Conservation (phyloP, 2,329 filamentous ascomycete species). For the Colletotrichum neosansevieriae region DNA sequence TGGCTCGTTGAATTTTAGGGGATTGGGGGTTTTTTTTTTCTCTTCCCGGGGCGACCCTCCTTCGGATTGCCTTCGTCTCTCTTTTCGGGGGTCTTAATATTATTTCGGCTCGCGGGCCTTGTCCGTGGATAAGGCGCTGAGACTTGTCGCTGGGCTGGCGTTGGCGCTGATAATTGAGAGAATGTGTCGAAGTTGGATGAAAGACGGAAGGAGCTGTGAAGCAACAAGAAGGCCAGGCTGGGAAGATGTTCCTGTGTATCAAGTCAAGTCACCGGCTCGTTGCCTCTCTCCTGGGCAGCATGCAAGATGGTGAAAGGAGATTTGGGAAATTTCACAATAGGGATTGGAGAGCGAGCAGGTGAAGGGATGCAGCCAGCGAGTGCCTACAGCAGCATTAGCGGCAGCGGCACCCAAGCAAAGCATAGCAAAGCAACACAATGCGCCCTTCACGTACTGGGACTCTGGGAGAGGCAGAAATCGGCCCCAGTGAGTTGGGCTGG, state of each 20-base stretch:
- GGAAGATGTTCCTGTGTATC: constrained; percentile 15
- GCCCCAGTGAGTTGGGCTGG: constrained; percentile 6
- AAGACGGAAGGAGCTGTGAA: not conserved
- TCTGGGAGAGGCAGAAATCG: too few species aligned
- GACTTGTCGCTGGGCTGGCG: constrained; percentile 16
- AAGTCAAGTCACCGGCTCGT: constrained; percentile 9
- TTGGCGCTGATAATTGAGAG: constrained; percentile 7
- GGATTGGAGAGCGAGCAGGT: constrained; percentile 14
- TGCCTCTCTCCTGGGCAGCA: constrained; percentile 21
- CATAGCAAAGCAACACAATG: constrained; percentile 33
- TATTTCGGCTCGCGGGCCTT: constrained; percentile 32
- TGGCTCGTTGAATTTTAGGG: constrained; percentile 36
- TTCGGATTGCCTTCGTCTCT: constrained; percentile 30
- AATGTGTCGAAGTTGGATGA: constrained; percentile 15
- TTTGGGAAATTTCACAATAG: constrained; percentile 14
- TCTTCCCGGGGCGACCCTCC: constrained; percentile 18
- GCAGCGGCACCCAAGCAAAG: constrained; percentile 19
- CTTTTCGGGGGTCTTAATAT: constrained; percentile 31
- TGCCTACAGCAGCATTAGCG: constrained; percentile 14
- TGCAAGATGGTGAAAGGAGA: constrained; percentile 27
- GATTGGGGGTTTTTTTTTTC: constrained; percentile 22
- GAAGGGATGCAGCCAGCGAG: constrained; percentile 11
- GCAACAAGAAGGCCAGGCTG: constrained; percentile 7
- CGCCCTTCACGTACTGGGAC: not conserved
- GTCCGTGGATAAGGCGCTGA: constrained; percentile 22